Evolutionary conservation across 495 filamentous ascomycete genomes (phyloP).

Genomic region (Aspergillus indologenus): DNA sequence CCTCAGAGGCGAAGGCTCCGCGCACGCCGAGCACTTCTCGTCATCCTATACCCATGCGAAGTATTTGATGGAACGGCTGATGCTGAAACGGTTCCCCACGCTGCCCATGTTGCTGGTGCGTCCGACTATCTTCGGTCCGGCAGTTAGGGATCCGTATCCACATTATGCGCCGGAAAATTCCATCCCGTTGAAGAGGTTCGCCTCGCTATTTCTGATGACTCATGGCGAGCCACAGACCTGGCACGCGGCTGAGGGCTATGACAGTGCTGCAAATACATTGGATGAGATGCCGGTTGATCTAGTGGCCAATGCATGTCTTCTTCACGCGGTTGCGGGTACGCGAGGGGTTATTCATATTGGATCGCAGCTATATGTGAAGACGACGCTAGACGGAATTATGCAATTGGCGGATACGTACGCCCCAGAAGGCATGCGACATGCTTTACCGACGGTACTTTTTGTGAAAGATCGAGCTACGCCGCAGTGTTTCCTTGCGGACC

Average conservation of each 20-base stretch:
- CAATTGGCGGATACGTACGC: constrained; percentile 20
- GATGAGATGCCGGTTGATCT: constrained; percentile 43
- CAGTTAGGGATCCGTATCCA: constrained; percentile 36
- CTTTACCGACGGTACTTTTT: constrained; percentile 29
- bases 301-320: constrained; percentile 38
- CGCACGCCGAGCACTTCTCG: constrained; percentile 27
- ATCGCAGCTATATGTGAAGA: constrained; percentile 29
- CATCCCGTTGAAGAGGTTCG: constrained; percentile 36
- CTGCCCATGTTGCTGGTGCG: constrained; percentile 37
- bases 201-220: constrained; percentile 28
- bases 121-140: constrained; percentile 41
- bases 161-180: constrained; percentile 36
- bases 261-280: constrained; percentile 32
- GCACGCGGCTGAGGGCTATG: constrained; percentile 33
- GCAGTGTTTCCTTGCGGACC: constrained; percentile 34
- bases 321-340: constrained; percentile 35
- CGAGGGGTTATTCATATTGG: constrained; percentile 35
- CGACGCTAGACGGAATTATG: constrained; percentile 32
- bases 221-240: constrained; percentile 30
- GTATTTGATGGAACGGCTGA: constrained; percentile 38
- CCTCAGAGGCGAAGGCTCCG: constrained; percentile 18
- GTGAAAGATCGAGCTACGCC: constrained; percentile 27
- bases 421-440: constrained; percentile 19
- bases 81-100: constrained; percentile 27
- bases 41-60: constrained; percentile 41